Evolutionary conservation across 164 flowering plant species (phyloP), one percentile per base, ranked within the genome.

Genomic region (Vitis rotundifolia): DNA sequence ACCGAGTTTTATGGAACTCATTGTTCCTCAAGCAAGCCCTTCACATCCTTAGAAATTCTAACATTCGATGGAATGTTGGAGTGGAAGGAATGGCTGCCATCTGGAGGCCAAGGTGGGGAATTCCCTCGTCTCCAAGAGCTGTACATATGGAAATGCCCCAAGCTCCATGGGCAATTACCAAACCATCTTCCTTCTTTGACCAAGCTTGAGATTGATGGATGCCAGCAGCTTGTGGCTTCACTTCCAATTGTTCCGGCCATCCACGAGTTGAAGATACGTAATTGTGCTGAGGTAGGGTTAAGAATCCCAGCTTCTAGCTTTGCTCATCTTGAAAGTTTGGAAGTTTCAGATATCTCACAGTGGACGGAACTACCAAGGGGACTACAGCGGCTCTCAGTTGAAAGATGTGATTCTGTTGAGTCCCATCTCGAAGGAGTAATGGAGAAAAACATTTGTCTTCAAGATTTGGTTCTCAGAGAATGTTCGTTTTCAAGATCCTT

Each of bases 151-250:
- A 13, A 59, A 22, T 59, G 62, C 26, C 62, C 62, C 13, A 59
- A 59, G 44, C 62, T 59, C 26, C 26, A 59, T 2, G 70, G 67
- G 11, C 22, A 14, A 31, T 29, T 66, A 54, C 75, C 75, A 5
- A 10, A 18, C 16, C 54, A 54, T 10, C 67, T 70, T 44, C 26
- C 55, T 54, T 70, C 44, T 22, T 49, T 70, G 47, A 63, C 26
- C 54, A 70, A 14, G 53, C 49, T 70, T 1, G 22, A n/a, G 49
- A 48, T 70, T 9, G 15, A 3, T 18, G 37, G 28, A 11, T 70
- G 73, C 49, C 64, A 49, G 50, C 49, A 47, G 54, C 54, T 68
- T 29, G 28, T 14, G 13, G 54, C 54, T 51, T 19, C 53, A 55
- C 59, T 56, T 16, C 59, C 59, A 9, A 56, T 9, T 19, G 59